Evolutionary conservation across 2,329 filamentous ascomycete genomes (phyloP).

Genomic region (Colletotrichum navitas): DNA sequence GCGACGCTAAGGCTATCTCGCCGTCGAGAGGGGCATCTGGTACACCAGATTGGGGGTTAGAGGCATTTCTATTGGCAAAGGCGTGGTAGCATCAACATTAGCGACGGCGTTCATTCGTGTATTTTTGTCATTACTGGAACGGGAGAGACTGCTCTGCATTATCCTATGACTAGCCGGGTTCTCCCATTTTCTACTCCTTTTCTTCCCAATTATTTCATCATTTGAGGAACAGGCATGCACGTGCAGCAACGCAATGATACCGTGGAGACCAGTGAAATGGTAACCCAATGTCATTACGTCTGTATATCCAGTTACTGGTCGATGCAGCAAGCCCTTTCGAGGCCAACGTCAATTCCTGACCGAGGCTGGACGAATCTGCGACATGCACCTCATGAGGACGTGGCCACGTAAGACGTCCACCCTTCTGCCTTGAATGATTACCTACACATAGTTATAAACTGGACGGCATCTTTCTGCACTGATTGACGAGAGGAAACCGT

Average conservation of each 20-base stretch:
- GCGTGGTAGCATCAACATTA: conserved; percentile 49
- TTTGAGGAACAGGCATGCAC: conserved; percentile 2
- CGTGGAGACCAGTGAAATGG: conserved; percentile 8
- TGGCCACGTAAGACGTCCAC: conserved; percentile 18
- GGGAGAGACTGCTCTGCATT: background rate
- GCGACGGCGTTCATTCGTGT: conserved; percentile 54
- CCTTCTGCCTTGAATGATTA: conserved; percentile 10
- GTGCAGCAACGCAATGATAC: conserved; percentile 26
- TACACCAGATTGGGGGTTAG: conserved; percentile 1
- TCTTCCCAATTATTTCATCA: background rate
- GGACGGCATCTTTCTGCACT: background rate
- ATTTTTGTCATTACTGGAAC: conserved; percentile 29
- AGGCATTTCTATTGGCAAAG: conserved; percentile 33
- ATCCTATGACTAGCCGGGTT: conserved; percentile 4
- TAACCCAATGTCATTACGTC: conserved; percentile 35
- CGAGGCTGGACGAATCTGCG: background rate
- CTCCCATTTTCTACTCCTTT: background rate
- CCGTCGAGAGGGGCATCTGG: conserved; percentile 31
- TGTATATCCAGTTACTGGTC: conserved; percentile 13
- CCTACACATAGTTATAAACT: conserved; percentile 2
- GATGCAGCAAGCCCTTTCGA: background rate
- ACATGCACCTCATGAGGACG: background rate
- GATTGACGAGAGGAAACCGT: background rate
- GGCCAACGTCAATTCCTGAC: background rate
- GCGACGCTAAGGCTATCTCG: conserved; percentile 10